Conservation (phyloP, 2,329 filamentous ascomycete species). For the Sporothrix schenckii region DNA sequence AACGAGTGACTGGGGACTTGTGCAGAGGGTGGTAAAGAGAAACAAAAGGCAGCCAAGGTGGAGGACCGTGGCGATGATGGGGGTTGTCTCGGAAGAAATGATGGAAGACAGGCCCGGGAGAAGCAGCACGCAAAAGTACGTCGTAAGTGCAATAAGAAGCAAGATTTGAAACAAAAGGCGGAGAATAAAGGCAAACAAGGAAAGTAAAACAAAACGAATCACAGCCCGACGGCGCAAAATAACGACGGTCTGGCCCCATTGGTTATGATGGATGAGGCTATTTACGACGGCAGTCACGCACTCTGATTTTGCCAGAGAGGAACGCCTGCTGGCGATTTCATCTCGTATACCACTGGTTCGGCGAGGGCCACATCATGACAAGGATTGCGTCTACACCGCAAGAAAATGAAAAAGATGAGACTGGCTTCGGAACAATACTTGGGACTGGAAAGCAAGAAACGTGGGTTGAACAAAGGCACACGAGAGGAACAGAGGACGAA, state of each 20-base stretch:
- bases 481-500: not conserved
- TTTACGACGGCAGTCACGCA: conserved; percentile 14
- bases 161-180: not conserved
- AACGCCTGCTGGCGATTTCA: not conserved
- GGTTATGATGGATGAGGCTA: conserved; percentile 14
- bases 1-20: not conserved
- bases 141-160: not conserved
- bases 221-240: not conserved
- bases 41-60: not conserved
- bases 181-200: not conserved
- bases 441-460: not conserved
- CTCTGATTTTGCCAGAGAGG: not conserved
- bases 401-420: not conserved
- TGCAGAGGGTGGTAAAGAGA: not conserved
- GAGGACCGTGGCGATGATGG: not conserved
- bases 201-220: not conserved
- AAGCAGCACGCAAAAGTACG: not conserved
- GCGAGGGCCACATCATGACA: conserved; percentile 13
- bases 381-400: not conserved
- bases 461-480: not conserved
- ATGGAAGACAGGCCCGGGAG: not conserved
- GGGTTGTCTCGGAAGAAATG: conserved; percentile 8
- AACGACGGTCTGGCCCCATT: not conserved
- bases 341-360: not conserved
- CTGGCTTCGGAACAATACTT: not conserved